Base-by-base conservation (phyloP, 805 yeast genomes). In the Candida boleticola region DNA sequence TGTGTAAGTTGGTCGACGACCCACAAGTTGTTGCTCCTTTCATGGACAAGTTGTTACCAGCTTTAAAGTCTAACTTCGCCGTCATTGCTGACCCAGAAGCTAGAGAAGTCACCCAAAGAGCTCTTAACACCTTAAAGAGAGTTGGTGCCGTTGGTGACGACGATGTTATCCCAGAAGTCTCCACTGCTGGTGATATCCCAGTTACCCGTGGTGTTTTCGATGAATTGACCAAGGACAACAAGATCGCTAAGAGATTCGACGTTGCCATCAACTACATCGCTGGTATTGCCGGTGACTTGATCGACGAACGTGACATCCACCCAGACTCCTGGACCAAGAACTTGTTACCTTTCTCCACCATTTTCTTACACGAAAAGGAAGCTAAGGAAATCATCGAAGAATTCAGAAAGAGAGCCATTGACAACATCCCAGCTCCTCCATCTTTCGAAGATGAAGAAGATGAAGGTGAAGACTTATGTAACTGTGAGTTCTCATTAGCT, bases 31-130 rank as follows among this genome's bases (percentile, higher is more conserved):
- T 93, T 76, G 99, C 98, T 80, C 99, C 99, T 57, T 93, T 93
- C 88, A 78, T 93, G 85, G 77, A 79, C 75, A 86, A 85, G 69
- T 83, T 93, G 65, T 85, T 89, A 80, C 99, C 99, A 70, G 87
- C 97, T 65, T 80, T 93, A 74, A 88, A 88, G 83, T 72, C 83
- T 69, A 93, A 93, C 87, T 82, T 84, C 78, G 76, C 86, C 66
- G 89, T 87, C 79, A 90, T 93, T 77, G 99, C 99, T 73, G 99
- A 93, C 76, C 99, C 99, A 71, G 99, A 93, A 80, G 99, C 99
- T 59, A 92, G 99, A 79, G 92, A 87, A 57, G 98, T 93, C 68
- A 93, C 99, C 61, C 79, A 79, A 65, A 90, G 98, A 80, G 99
- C 95, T 68, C 79, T 92, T 73, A 85, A 76, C 85, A 93, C 99